Conservation (phyloP, 192 early-diverging fungal species). For the Entophlyctis luteolus region DNA sequence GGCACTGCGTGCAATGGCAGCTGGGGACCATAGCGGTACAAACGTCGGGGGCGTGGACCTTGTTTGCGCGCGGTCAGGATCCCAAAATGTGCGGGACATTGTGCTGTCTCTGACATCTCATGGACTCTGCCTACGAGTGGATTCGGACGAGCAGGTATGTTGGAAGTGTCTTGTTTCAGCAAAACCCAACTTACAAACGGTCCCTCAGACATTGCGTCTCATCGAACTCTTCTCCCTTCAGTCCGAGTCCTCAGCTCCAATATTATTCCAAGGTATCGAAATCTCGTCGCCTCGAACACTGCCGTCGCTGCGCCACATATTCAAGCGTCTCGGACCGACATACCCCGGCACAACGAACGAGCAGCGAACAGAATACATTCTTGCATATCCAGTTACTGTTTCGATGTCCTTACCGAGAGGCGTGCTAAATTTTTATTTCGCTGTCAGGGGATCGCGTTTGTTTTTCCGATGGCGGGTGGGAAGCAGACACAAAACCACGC, state of each 20-base stretch:
- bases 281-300: not conserved
- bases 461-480: slow-evolving; percentile 2
- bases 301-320: slow-evolving; percentile 1
- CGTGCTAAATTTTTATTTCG: not conserved
- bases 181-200: not conserved
- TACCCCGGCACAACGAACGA: not conserved
- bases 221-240: slow-evolving; percentile 3
- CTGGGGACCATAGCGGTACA: too few species aligned
- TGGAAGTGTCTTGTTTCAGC: not conserved
- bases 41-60: not conserved
- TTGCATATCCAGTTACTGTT: slow-evolving; percentile 1
- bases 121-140: slow-evolving; percentile 5
- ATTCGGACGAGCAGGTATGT: slow-evolving; percentile 6
- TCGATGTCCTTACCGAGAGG: not conserved
- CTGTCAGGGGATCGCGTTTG: slow-evolving; percentile 3
- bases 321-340: slow-evolving; percentile 18
- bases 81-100: not conserved
- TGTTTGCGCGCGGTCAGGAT: not conserved
- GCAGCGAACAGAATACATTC: not conserved
- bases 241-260: not conserved
- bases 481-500: too few species aligned
- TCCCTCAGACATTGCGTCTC: not conserved
- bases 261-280: not conserved
- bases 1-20: too few species aligned
- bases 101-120: not conserved